These are phyloP conservation scores for Xerocomus nothofagi DNA, from an alignment of 1,284 basidiomycete genomes.

Conservation along the genomic window DNA sequence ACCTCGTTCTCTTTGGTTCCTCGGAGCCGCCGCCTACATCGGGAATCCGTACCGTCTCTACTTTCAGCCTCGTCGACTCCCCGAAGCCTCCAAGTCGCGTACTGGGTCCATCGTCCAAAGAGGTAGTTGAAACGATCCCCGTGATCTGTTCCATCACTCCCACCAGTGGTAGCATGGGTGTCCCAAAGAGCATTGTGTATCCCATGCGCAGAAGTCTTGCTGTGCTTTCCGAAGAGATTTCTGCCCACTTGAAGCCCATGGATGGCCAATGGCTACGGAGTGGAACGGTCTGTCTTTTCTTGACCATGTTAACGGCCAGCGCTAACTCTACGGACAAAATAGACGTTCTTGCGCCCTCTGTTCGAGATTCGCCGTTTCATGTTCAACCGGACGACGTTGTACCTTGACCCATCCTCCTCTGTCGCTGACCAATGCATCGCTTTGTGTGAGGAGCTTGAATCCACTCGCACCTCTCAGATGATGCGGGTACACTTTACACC, in stretches of 20 bases:
- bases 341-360: slow-evolving; percentile 33
- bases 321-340: not conserved
- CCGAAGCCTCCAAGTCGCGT: slow-evolving; percentile 10
- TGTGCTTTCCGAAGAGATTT: slow-evolving; percentile 31
- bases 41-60: slow-evolving; percentile 22
- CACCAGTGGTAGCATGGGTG: slow-evolving; percentile 30
- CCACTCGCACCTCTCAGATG: slow-evolving; percentile 22
- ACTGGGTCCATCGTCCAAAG: slow-evolving; percentile 14
- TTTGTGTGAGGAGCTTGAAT: slow-evolving; percentile 29
- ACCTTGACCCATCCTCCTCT: slow-evolving; percentile 28
- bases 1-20: slow-evolving; percentile 24
- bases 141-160: slow-evolving; percentile 32
- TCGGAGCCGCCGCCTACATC: slow-evolving; percentile 10
- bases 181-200: slow-evolving; percentile 35
- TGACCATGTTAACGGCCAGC: not conserved
- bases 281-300: slow-evolving; percentile 21
- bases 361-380: slow-evolving; percentile 35
- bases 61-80: slow-evolving; percentile 14
- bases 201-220: slow-evolving; percentile 28
- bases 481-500: slow-evolving; percentile 33
- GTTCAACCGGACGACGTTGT: slow-evolving; percentile 33
- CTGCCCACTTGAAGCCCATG: slow-evolving; percentile 21
- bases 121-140: slow-evolving; percentile 20
- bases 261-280: slow-evolving; percentile 35
- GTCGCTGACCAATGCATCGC: slow-evolving; percentile 28